phyloP scores from a whole-genome alignment of 139 green algal species.

The Pseudopediastrum boryanum region DNA sequence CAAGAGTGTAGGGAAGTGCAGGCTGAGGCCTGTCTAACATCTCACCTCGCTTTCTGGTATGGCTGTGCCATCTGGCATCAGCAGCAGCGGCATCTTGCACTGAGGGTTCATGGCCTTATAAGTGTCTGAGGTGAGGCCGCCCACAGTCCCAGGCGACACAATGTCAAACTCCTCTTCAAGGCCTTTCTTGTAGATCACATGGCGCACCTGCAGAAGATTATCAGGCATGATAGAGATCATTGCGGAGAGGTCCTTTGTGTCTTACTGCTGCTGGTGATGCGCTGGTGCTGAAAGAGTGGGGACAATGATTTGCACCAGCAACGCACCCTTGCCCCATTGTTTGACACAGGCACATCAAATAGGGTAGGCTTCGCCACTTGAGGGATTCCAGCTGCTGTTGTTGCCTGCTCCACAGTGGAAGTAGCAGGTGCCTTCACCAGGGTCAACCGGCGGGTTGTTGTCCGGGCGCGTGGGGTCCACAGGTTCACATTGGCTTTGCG shows the following conservation, averaged over 20 bases:
- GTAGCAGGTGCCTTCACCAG: too few species aligned
- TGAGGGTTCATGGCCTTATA: slow-evolving; percentile 35
- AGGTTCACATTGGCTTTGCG: too few species aligned
- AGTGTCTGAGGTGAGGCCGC: slow-evolving; percentile 60
- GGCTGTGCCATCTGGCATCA: slow-evolving; percentile 60
- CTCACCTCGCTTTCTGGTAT: slow-evolving; percentile 71
- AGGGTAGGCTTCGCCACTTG: slow-evolving; percentile 52
- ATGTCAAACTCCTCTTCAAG: slow-evolving; percentile 69
- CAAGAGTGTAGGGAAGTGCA: too few species aligned
- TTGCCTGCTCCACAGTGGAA: too few species aligned
- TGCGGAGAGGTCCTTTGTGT: not conserved
- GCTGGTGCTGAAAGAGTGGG: not conserved
- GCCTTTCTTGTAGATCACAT: slow-evolving; percentile 69
- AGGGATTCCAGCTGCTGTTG: too few species aligned
- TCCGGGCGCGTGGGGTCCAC: too few species aligned
- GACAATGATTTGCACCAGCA: not conserved
- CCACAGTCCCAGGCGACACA: slow-evolving; percentile 52
- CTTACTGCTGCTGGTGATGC: too few species aligned
- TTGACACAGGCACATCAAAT: slow-evolving; percentile 66
- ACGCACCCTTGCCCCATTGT: slow-evolving; percentile 67
- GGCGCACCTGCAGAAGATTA: slow-evolving; percentile 40
- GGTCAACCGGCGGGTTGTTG: too few species aligned
- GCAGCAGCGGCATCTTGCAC: slow-evolving; percentile 56
- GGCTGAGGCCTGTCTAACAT: too few species aligned
- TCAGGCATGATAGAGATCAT: not conserved